phyloP scores from a whole-genome alignment of 2,329 filamentous ascomycete genomes.

The Monosporascus sp. region DNA sequence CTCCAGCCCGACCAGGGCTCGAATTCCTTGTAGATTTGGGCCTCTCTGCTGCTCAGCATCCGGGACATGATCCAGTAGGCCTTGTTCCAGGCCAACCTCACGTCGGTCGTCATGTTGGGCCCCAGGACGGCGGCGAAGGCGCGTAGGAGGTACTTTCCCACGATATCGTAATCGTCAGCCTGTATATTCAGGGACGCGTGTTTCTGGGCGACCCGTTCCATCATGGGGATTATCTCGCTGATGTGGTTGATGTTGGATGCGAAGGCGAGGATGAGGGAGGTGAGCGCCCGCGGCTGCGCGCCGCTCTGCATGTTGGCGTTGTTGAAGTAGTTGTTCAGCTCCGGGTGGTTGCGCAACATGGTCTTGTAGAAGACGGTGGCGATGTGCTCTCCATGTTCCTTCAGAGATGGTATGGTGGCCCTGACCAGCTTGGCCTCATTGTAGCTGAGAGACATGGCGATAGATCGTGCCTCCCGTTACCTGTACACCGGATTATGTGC shows the following conservation, averaged over 20 bases:
- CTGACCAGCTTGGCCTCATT: conserved; percentile 61
- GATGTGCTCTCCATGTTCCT: conserved; percentile 62
- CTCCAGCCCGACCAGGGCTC: conserved; percentile 63
- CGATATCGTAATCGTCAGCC: conserved; percentile 64
- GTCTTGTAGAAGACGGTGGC: conserved; percentile 67
- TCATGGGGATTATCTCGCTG: conserved; percentile 46
- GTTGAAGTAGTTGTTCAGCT: conserved; percentile 68
- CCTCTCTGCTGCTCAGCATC: conserved; percentile 64
- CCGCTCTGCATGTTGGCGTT: conserved; percentile 57
- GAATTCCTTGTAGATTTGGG: conserved; percentile 55
- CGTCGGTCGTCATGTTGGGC: conserved; percentile 56
- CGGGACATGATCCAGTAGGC: conserved; percentile 70
- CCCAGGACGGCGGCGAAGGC: conserved; percentile 65
- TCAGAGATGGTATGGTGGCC: conserved; percentile 63
- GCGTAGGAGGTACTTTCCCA: conserved; percentile 62
- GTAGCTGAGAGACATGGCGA: conserved; percentile 34
- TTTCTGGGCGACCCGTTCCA: conserved; percentile 62
- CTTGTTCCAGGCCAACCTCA: conserved; percentile 62
- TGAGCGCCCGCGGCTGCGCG: conserved; percentile 57
- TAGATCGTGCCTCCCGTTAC: background rate
- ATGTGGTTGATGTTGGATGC: conserved; percentile 64
- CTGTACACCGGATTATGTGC: too few relatives aligned
- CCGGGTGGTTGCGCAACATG: conserved; percentile 59
- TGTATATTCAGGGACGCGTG: conserved; percentile 65
- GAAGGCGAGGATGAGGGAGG: conserved; percentile 62